Conservation (phyloP, 2,329 filamentous ascomycete species). For the Myriosclerotinia scirpicola region DNA sequence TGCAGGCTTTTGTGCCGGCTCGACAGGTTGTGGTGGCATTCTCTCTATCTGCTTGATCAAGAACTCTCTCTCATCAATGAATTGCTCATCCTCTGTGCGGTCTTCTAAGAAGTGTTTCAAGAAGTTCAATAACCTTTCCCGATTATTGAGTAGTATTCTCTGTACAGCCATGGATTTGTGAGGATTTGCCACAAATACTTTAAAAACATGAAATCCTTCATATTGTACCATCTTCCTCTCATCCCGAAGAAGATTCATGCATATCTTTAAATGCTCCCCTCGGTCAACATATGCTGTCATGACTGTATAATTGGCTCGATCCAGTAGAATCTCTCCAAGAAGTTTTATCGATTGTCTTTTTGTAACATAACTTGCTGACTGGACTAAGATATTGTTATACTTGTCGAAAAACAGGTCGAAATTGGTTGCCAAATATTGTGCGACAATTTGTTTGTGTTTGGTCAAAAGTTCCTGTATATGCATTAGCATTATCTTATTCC, state of each 20-base stretch:
- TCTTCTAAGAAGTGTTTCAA: constrained; percentile 91
- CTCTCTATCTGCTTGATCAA: constrained; percentile 88
- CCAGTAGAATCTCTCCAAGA: constrained; percentile 88
- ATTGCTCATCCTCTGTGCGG: constrained; percentile 95
- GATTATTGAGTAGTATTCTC: constrained; percentile 93
- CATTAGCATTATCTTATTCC: constrained; percentile 25
- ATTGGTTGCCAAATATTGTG: constrained; percentile 83
- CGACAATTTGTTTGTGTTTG: constrained; percentile 87
- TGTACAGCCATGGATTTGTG: constrained; percentile 97
- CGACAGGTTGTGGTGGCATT: constrained; percentile 59
- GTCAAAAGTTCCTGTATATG: constrained; percentile 79
- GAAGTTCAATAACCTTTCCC: constrained; percentile 85
- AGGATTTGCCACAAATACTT: constrained; percentile 98
- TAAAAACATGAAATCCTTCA: constrained; percentile 98
- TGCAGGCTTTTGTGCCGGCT: constrained; percentile 42
- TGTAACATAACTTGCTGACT: constrained; percentile 94
- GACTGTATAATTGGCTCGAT: constrained; percentile 94
- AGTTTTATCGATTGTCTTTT: constrained; percentile 98
- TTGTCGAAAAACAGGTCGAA: constrained; percentile 90
- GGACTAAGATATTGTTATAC: constrained; percentile 85
- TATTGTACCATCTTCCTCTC: constrained; percentile 99
- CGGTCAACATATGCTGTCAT: constrained; percentile 98
- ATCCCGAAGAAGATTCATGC: constrained; percentile 95
- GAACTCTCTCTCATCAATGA: constrained; percentile 96
- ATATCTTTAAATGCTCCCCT: constrained; percentile 94